A percentile compares a stretch with the other conserved stretches of the same genome.
Evolutionary conservation across 164 flowering plant genomes (phyloP).

Genomic region (Nelumbo lutea): DNA sequence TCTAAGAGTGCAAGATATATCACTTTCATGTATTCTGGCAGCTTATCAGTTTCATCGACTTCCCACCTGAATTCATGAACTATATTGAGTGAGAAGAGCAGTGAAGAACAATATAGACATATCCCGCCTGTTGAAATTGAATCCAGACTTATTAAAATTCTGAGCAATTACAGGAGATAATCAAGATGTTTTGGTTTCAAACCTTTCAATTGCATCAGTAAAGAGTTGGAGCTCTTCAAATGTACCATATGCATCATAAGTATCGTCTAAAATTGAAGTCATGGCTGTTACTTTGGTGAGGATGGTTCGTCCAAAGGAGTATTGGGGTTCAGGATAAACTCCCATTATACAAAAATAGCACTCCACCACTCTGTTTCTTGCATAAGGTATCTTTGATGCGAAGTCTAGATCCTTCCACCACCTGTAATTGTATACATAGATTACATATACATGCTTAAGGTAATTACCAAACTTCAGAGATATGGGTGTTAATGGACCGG

Average conservation of each 20-base stretch:
- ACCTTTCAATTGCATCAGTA: conserved; percentile 18
- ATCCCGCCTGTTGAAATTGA: too few relatives aligned
- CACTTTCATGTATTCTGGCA: too few relatives aligned
- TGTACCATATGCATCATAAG: conserved; percentile 10
- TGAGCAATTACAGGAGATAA: too few relatives aligned
- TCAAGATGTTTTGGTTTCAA: neutral
- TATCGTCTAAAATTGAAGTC: neutral
- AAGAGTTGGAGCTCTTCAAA: conserved; percentile 16
- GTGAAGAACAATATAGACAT: too few relatives aligned
- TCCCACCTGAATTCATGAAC: too few relatives aligned
- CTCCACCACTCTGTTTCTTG: conserved; percentile 31
- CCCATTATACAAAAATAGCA: conserved; percentile 32
- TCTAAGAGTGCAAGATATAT: too few relatives aligned
- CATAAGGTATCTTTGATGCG: conserved; percentile 22
- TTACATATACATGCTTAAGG: neutral
- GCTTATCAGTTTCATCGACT: too few relatives aligned
- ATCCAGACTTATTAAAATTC: too few relatives aligned
- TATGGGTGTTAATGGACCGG: too few relatives aligned
- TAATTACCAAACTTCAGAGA: too few relatives aligned
- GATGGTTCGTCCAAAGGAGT: conserved; percentile 4
- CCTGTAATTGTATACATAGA: conserved; percentile 11
- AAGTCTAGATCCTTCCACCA: conserved; percentile 38
- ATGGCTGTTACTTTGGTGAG: conserved; percentile 12
- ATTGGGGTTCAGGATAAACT: conserved; percentile 15
- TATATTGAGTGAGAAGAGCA: too few relatives aligned